Evolutionary conservation across 495 filamentous ascomycete species (phyloP), one percentile per base, ranked within the genome.

Genomic region (Penicillium argentinense): DNA sequence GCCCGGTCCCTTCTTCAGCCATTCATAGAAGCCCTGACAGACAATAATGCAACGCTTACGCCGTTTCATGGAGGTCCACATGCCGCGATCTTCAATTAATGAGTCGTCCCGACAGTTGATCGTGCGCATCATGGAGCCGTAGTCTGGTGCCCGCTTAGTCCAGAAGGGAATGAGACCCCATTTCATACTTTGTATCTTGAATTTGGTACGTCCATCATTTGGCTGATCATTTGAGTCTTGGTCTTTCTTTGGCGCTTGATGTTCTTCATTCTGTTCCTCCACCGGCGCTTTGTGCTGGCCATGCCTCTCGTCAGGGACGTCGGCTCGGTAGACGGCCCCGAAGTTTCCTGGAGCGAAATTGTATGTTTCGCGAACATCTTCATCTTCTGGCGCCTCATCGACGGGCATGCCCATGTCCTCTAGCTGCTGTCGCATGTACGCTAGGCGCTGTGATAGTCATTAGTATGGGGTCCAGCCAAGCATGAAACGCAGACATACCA

Each of bases 101-200:
- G 89, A 93, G 66, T 97, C 93, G 59, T 91, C 91, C 17, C 93
- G 85, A 64, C 91, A 96, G 64, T 98, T 98, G 62, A 97, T 98
- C 0, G 89, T 95, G 56, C 85, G 87, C 75, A 92, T 73, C 60
- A 87, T 69, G 2, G 86, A 81, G 17, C 77, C 74, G 51, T 91
- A 95, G 63, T 87, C 81, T 0, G 88, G 82, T 41, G 85, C 80
- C 17, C 87, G 82, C 60, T 93, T 87, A 8, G 89, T 90, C 91
- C 91, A 96, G 71, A 88, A 96, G 0, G 92, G 92, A 14, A 97
- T 74, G 3, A 96, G 73, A 54, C 88, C 91, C 91, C 91, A 96
- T 75, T 87, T 88, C 87, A 95, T 97, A 22, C 86, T 76, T 58
- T 95, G 89, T 3, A 98, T 72, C 46, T 87, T 91, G 71, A 91